phyloP scores from a whole-genome alignment of 1,284 basidiomycete species.

The Quambalaria eucalypti region DNA sequence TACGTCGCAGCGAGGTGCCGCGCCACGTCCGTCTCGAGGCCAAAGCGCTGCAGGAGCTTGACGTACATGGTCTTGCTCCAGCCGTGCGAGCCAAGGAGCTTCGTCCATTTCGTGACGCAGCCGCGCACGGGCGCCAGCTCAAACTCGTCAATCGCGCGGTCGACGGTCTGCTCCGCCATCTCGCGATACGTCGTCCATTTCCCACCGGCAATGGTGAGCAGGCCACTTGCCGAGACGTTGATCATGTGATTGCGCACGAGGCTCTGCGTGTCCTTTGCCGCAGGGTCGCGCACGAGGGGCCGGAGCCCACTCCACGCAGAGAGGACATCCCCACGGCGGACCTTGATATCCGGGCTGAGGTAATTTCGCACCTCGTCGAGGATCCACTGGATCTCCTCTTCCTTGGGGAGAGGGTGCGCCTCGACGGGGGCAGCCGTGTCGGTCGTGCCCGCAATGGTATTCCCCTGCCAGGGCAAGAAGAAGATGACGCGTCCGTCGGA shows the following conservation, averaged over 20 bases:
- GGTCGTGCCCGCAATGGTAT: constrained; percentile 93
- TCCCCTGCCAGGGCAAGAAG: constrained; percentile 97
- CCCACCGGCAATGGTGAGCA: constrained; percentile 90
- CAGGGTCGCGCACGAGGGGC: constrained; percentile 78
- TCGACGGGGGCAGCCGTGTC: constrained; percentile 72
- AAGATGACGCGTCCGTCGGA: constrained; percentile 96
- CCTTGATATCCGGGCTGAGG: constrained; percentile 82
- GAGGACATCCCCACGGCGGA: constrained; percentile 89
- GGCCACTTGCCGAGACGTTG: constrained; percentile 67
- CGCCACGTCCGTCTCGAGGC: constrained; percentile 82
- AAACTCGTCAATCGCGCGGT: constrained; percentile 75
- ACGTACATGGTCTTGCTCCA: constrained; percentile 97
- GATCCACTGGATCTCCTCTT: constrained; percentile 95
- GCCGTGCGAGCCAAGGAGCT: constrained; percentile 83
- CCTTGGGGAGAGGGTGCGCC: constrained; percentile 70
- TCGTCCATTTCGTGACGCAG: constrained; percentile 71
- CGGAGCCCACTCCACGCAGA: constrained; percentile 88
- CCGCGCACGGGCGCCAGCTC: constrained; percentile 54
- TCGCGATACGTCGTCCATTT: constrained; percentile 95
- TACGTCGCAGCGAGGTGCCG: constrained; percentile 87
- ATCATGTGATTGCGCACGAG: constrained; percentile 93
- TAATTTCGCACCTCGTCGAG: constrained; percentile 84
- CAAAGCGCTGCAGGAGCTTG: constrained; percentile 74
- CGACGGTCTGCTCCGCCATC: constrained; percentile 93
- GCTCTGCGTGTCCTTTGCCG: constrained; percentile 70